Percentiles rank a stretch among this genome's conserved stretches.
Conservation (phyloP, 2,329 filamentous ascomycete species). For the Polytolypa hystricis region DNA sequence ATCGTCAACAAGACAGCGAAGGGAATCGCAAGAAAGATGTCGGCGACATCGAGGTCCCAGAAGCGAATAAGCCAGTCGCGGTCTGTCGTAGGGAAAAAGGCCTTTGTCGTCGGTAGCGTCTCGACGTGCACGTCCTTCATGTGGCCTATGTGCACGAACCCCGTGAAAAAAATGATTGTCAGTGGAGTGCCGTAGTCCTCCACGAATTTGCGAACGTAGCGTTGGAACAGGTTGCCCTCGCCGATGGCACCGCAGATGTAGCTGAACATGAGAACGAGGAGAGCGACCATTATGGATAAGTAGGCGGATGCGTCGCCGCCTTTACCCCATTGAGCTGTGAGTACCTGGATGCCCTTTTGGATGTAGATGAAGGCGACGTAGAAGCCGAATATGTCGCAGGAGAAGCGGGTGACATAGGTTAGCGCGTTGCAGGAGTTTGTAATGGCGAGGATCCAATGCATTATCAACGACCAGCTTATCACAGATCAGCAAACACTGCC, state of each 20-base stretch:
- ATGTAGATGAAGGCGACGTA: conserved; percentile 88
- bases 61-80: conserved; percentile 70
- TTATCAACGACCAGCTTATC: conserved; percentile 63
- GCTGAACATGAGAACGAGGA: conserved; percentile 67
- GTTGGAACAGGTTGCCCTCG: conserved; percentile 58
- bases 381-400: conserved; percentile 88
- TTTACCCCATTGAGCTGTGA: conserved; percentile 59
- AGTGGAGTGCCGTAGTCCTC: conserved; percentile 83
- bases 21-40: conserved; percentile 76
- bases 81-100: conserved; percentile 67
- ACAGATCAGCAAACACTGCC: neutral
- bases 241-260: conserved; percentile 66
- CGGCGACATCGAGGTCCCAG: conserved; percentile 61
- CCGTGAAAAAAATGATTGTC: conserved; percentile 77
- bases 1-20: conserved; percentile 76
- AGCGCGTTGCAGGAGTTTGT: conserved; percentile 81
- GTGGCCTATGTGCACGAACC: conserved; percentile 75
- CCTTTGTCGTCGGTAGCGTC: conserved; percentile 60
- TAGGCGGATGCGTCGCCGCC: conserved; percentile 55
- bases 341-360: conserved; percentile 80
- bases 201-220: conserved; percentile 67
- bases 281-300: conserved; percentile 62
- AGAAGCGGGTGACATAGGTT: conserved; percentile 83
- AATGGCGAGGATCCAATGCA: conserved; percentile 74
- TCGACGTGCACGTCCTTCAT: conserved; percentile 62